Evolutionary conservation across 495 filamentous ascomycete genomes (phyloP).

Genomic region (Hyaloscypha bicolor): DNA sequence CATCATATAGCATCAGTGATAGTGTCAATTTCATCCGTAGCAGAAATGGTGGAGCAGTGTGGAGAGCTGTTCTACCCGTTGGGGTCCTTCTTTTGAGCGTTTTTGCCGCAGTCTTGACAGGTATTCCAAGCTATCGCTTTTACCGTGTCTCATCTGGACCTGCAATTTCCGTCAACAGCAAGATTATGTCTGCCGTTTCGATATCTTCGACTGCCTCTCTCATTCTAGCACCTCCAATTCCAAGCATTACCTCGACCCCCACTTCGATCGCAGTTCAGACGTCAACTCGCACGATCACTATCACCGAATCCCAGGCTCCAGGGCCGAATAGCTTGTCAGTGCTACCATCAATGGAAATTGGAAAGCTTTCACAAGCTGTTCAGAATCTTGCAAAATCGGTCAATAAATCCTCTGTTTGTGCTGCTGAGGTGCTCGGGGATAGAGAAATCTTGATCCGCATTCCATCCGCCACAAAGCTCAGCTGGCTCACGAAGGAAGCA

Average conservation of each 20-base stretch:
- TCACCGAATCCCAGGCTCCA: conserved; percentile 26
- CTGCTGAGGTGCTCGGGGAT: conserved; percentile 56
- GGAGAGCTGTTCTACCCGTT: conserved; percentile 27
- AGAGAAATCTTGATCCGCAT: conserved; percentile 53
- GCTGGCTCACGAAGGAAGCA: conserved; percentile 47
- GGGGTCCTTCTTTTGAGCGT: conserved; percentile 29
- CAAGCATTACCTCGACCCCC: conserved; percentile 17
- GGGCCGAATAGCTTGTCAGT: conserved; percentile 36
- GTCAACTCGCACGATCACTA: conserved; percentile 32
- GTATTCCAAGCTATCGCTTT: conserved; percentile 19
- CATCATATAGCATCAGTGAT: conserved; percentile 17
- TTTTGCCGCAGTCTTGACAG: conserved; percentile 22
- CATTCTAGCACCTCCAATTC: conserved; percentile 13
- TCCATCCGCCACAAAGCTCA: conserved; percentile 51
- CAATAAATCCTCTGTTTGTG: conserved; percentile 30
- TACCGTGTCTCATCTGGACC: conserved; percentile 15
- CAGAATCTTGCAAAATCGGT: conserved; percentile 44
- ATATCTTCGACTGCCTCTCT: conserved; percentile 27
- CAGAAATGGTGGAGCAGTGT: conserved; percentile 11
- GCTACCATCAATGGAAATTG: conserved; percentile 36
- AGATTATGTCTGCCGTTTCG: conserved; percentile 24
- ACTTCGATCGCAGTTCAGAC: conserved; percentile 20
- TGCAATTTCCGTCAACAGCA: conserved; percentile 35
- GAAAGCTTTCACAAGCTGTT: conserved; percentile 34
- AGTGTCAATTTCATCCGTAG: conserved; percentile 24